A percentile compares a stretch with the other conserved stretches of the same genome.
Evolutionary conservation across 2,329 filamentous ascomycete species (phyloP).

Genomic region (Aspergillus phoenicis): DNA sequence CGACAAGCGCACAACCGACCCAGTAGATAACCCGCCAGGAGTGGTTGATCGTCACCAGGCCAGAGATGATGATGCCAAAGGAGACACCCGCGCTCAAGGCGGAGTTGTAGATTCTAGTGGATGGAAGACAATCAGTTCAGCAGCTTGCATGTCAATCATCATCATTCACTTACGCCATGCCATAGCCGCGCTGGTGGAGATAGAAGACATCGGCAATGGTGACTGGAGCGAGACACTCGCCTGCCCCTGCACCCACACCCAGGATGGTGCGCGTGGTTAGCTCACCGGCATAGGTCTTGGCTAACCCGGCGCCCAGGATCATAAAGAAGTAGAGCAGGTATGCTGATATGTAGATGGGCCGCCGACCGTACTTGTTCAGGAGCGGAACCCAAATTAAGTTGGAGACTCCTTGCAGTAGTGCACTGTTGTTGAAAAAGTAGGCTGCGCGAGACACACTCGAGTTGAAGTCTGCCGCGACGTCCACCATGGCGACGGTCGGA

Average conservation of each 20-base stretch:
- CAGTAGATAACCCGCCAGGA: constrained; percentile 37
- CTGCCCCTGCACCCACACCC: constrained; percentile 57
- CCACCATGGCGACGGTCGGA: constrained; percentile 55
- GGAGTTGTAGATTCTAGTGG: constrained; percentile 8
- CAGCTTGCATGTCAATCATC: constrained; percentile 33
- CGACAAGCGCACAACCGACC: not conserved
- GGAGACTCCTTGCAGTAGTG: constrained; percentile 54
- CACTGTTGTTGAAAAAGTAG: constrained; percentile 59
- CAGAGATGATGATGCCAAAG: constrained; percentile 35
- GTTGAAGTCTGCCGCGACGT: constrained; percentile 54
- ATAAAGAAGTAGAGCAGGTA: constrained; percentile 31
- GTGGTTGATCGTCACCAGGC: constrained; percentile 35
- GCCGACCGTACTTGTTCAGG: constrained; percentile 41
- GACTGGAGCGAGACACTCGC: constrained; percentile 52
- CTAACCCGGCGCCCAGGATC: constrained; percentile 41
- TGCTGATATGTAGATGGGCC: constrained; percentile 36
- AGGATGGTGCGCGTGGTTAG: constrained; percentile 54
- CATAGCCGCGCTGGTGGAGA: constrained; percentile 52
- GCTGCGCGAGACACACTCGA: constrained; percentile 39
- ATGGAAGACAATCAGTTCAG: constrained; percentile 42
- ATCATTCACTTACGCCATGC: not conserved
- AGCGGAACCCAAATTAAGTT: constrained; percentile 43
- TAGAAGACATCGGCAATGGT: constrained; percentile 61
- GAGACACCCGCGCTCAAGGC: constrained; percentile 28
- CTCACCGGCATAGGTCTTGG: constrained; percentile 28